Conservation (phyloP, 495 filamentous ascomycete species). For the Hyphodiscus hymeniophilus region DNA sequence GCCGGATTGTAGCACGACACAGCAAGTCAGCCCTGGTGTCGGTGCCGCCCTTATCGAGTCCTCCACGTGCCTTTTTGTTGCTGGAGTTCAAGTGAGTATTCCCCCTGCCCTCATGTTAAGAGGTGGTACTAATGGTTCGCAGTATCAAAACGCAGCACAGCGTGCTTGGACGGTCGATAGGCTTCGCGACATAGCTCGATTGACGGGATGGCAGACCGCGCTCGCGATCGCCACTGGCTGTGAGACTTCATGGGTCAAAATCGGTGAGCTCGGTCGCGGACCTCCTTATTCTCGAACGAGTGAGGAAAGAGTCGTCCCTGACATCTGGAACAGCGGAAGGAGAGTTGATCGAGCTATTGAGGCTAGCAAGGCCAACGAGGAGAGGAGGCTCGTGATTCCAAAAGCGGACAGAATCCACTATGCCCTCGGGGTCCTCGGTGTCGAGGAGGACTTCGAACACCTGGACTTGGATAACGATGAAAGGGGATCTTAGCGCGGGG, state of each 20-base stretch:
- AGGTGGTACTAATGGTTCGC: slow-evolving; percentile 11
- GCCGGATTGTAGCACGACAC: slow-evolving; percentile 49
- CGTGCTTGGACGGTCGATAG: slow-evolving; percentile 67
- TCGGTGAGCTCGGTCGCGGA: slow-evolving; percentile 61
- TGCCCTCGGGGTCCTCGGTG: slow-evolving; percentile 42
- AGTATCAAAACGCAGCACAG: slow-evolving; percentile 66
- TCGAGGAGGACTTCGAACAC: slow-evolving; percentile 42
- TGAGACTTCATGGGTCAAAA: slow-evolving; percentile 72
- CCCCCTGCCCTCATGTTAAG: neutral
- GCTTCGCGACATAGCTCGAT: slow-evolving; percentile 62
- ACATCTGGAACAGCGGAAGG: slow-evolving; percentile 12
- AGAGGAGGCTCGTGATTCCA: slow-evolving; percentile 26
- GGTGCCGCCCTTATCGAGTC: slow-evolving; percentile 75
- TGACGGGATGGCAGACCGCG: slow-evolving; percentile 83
- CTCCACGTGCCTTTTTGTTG: slow-evolving; percentile 74
- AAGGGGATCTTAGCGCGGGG: neutral
- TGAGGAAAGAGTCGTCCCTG: slow-evolving; percentile 7
- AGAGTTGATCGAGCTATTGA: slow-evolving; percentile 30
- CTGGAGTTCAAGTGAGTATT: slow-evolving; percentile 56
- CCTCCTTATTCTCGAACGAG: slow-evolving; percentile 45
- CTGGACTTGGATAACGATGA: slow-evolving; percentile 29
- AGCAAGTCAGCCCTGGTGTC: slow-evolving; percentile 66
- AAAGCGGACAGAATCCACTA: slow-evolving; percentile 43
- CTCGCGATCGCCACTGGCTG: slow-evolving; percentile 73
- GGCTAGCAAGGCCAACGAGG: slow-evolving; percentile 4